phyloP scores from a whole-genome alignment of 2,329 filamentous ascomycete genomes.

The Aspergillus novofumigatus region DNA sequence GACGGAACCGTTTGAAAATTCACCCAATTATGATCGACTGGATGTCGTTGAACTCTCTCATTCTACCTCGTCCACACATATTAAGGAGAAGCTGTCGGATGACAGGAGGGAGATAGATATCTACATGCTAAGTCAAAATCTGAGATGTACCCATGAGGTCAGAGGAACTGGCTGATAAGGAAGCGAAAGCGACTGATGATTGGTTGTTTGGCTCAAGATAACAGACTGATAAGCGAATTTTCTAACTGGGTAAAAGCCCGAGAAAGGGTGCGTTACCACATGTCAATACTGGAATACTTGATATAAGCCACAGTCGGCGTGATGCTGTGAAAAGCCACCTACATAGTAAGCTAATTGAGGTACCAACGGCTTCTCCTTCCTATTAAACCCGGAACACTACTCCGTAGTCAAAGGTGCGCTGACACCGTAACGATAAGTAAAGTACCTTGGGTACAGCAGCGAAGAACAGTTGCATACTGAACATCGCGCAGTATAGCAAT shows the following conservation, averaged over 20 bases:
- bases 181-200: conserved; percentile 2
- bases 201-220: conserved; percentile 3
- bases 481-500: background rate
- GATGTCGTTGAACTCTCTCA: background rate
- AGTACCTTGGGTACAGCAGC: too few species aligned
- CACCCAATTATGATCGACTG: background rate
- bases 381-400: background rate
- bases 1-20: background rate
- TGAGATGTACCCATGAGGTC: background rate
- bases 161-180: background rate
- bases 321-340: background rate
- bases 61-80: too few species aligned
- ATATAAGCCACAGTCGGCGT: background rate
- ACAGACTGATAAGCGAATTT: background rate
- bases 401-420: background rate
- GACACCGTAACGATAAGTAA: background rate
- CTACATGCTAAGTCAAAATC: background rate
- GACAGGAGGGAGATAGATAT: background rate
- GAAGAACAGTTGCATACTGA: background rate
- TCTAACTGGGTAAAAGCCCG: background rate
- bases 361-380: background rate
- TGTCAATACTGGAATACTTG: background rate
- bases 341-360: background rate
- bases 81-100: background rate
- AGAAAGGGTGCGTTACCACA: too few species aligned